Evolutionary conservation across 805 yeast species (phyloP).

Genomic region (Saccharomycopsis fibuligera): DNA sequence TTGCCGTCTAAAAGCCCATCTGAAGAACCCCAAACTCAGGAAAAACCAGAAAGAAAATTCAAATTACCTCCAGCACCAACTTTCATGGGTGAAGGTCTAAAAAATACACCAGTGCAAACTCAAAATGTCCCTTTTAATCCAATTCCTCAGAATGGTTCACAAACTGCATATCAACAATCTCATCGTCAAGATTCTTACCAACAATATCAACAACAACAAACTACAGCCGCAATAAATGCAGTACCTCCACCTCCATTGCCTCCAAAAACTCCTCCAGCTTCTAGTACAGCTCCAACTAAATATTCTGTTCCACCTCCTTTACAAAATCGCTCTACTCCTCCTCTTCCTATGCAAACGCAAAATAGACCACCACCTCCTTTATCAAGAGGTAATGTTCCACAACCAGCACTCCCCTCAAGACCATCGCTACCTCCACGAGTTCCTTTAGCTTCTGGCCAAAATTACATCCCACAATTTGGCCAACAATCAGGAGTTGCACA

Average conservation of each 20-base stretch:
- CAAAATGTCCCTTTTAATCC: slow-evolving; percentile 3
- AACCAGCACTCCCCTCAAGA: slow-evolving; percentile 4
- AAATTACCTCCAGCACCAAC: slow-evolving; percentile 19
- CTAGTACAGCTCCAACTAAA: not conserved
- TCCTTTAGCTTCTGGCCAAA: slow-evolving; percentile 1
- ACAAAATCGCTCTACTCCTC: not conserved
- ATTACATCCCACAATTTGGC: not conserved
- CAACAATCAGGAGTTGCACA: not conserved
- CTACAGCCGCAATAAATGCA: slow-evolving; percentile 8
- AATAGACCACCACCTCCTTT: slow-evolving; percentile 3
- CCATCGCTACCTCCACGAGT: slow-evolving; percentile 12
- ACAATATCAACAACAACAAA: slow-evolving; percentile 13
- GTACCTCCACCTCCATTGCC: slow-evolving; percentile 20
- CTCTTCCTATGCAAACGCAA: not conserved
- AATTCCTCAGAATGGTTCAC: slow-evolving; percentile 2
- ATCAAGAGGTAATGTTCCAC: slow-evolving; percentile 1
- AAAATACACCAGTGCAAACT: slow-evolving; percentile 1
- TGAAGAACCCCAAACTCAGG: slow-evolving; percentile 3
- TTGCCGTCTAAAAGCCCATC: slow-evolving; percentile 7
- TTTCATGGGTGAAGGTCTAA: slow-evolving; percentile 15
- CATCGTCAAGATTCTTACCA: slow-evolving; percentile 10
- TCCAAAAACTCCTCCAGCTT: slow-evolving; percentile 12
- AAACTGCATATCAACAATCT: slow-evolving; percentile 13
- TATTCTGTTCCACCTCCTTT: not conserved
- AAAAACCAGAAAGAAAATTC: not conserved